Base-by-base conservation (phyloP, 257 asterid species). In the Penstemon eatonii region DNA sequence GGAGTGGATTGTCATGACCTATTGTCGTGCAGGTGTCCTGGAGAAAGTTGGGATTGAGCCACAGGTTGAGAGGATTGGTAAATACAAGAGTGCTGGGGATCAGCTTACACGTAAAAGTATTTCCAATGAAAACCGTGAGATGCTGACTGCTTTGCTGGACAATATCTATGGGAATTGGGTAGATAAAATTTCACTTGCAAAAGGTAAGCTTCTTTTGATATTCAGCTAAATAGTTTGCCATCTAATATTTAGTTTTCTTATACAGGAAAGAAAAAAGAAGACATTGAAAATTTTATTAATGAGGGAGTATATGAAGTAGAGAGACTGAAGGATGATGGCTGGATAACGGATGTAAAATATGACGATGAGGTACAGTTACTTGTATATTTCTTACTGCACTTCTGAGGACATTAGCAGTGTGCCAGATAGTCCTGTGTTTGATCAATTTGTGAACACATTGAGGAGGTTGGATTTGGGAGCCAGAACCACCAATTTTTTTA, bases 81-180 rank as follows among this genome's bases (percentile, higher is more conserved):
- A 89, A 77, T 92, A 92, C 76, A 92, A 92, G 78, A 89, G 98
- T 78, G 96, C 98, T 65, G 98, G 98, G 70, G 98, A 92, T 76
- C 96, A 86, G 67, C 89, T 92, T 66, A 72, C 80, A 4, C 92
- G 96, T 52, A 92, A 87, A 82, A 83, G 61, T 80, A 84, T 92
- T 69, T 92, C 98, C 57, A 90, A 84, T 0, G 96, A 89, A 72
- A 92, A 92, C 74, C 92, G 96, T 8, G 96, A 92, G 85, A 86
- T 84, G 96, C 83, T 92, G 74, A 86, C 95, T 11, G 77, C 87
- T 72, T 79, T 92, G 87, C 96, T 92, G 46, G 96, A 92, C 79
- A 92, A 84, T 67, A 85, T 92, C 25, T 86, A 87, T 64, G 88
- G 70, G 50, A 87, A 92, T 76, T 92, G 96, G 96, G 85, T 90